These are phyloP conservation scores for Solanum hybrid DNA, from an alignment of 305 asterid genomes.

Conservation along the genomic window DNA sequence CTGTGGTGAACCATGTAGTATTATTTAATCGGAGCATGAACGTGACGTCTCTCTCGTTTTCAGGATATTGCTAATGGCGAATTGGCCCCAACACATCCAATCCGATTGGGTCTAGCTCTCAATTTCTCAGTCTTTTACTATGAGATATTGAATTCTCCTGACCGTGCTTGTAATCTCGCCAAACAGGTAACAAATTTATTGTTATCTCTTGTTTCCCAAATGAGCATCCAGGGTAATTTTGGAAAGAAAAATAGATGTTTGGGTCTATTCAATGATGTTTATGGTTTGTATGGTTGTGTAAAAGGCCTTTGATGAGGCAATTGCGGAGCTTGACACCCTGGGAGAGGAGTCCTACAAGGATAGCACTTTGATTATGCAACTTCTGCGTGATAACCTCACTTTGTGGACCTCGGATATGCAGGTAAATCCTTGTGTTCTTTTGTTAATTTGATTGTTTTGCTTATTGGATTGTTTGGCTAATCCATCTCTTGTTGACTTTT, in stretches of 20 bases:
- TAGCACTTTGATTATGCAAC: constrained; percentile 38
- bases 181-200: constrained; percentile 1
- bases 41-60: not conserved
- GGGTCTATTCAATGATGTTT: not conserved
- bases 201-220: not conserved
- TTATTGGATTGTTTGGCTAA: not conserved
- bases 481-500: not conserved
- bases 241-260: not conserved
- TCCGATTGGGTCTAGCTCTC: constrained; percentile 10
- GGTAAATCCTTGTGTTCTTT: constrained; percentile 3
- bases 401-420: constrained; percentile 37
- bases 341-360: constrained; percentile 40
- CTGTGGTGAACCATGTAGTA: not conserved
- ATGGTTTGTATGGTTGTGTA: not conserved
- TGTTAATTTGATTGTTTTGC: not conserved
- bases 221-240: not conserved
- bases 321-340: constrained; percentile 31
- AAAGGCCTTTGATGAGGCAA: constrained; percentile 37
- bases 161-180: constrained; percentile 11
- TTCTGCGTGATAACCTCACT: constrained; percentile 33
- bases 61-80: constrained; percentile 6
- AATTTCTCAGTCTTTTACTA: constrained; percentile 13
- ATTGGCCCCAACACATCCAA: constrained; percentile 5
- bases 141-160: constrained; percentile 9
- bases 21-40: not conserved